phyloP scores from a whole-genome alignment of 2,329 filamentous ascomycete species.

The Fusarium sp. region DNA sequence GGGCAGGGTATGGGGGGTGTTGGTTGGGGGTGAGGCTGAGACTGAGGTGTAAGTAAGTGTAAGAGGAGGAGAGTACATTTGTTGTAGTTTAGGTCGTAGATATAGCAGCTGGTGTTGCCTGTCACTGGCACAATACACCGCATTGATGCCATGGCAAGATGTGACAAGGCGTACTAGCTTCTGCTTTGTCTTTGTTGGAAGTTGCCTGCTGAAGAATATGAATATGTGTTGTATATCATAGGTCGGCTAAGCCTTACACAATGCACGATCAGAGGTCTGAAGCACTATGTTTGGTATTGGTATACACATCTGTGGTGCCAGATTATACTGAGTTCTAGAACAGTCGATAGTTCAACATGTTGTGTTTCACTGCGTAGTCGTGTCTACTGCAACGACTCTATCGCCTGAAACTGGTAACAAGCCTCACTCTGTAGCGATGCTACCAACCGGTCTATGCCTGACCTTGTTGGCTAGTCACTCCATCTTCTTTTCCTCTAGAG shows the following conservation, averaged over 20 bases:
- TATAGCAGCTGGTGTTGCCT: no score
- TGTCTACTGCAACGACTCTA: neutral
- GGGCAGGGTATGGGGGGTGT: neutral
- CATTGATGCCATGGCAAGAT: neutral
- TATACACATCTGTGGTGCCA: neutral
- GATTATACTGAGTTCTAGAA: neutral
- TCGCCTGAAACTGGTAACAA: constrained; percentile 1
- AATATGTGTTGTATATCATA: neutral
- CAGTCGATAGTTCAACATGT: neutral
- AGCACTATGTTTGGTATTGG: neutral
- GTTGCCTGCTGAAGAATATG: neutral
- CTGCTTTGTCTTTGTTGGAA: neutral
- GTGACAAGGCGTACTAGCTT: constrained; percentile 11
- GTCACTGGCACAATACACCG: no score
- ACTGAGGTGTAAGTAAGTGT: neutral
- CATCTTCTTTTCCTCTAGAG: constrained; percentile 44
- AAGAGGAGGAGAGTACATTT: no score
- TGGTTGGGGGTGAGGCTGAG: constrained; percentile 6
- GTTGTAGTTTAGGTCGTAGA: no score
- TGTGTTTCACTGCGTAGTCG: constrained; percentile 2
- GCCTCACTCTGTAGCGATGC: neutral
- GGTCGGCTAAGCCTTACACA: neutral
- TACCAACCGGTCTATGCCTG: neutral
- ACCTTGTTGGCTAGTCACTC: constrained; percentile 22
- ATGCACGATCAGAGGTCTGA: neutral